Base-by-base conservation (phyloP, 2,329 filamentous ascomycete genomes). In the Epichloe sylvatica region DNA sequence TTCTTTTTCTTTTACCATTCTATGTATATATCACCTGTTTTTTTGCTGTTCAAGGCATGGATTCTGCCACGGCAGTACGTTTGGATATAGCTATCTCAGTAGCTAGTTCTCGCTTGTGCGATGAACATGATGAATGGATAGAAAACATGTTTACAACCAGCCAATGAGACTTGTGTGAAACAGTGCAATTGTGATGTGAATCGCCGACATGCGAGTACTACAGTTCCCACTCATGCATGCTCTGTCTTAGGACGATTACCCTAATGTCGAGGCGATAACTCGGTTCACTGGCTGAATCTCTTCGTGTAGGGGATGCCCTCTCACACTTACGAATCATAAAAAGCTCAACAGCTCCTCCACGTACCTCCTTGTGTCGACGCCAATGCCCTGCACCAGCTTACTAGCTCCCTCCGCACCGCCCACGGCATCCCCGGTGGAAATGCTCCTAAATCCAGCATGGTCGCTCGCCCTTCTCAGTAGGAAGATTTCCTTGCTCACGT, bases 291-390 rank as follows among this genome's bases (percentile, higher is more conserved):
- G 25, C 25, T 30, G 8, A 4, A 30, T 9, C 25, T 9, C 25
- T 9, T 3, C 8, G 25, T 30, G 25, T 30, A 30, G 25, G 8
- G 25, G 8, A 30, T 30, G 25, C 25, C 25, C 25, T 30, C 25
- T 30, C 25, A 30, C 8, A 30, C 25, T 3, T 4, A 9, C 25
- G 3, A 33, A 3, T 55, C 52, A 67, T 34, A 68, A 52, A 59
- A 88, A 62, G 59, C 74, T 86, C 62, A 89, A 67, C 50, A 90
- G 62, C 1, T 80, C 80, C 62, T 89, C 84, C 4, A 89, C 78
- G 63, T 89, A 89, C 60, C 76, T 77, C 63, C 81, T 75, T 33
- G 84, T 86, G 69, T 90, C 85, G 35, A 89, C 74, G 0, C 85
- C 85, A 54, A 90, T 86, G 0, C 84, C 85, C 59, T 86, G 81